A percentile compares a stretch with the other conserved stretches of the same genome.
Evolutionary conservation across 768 basidiomycete genomes (phyloP).

Genomic region (Brasilioporus rufonigricans): DNA sequence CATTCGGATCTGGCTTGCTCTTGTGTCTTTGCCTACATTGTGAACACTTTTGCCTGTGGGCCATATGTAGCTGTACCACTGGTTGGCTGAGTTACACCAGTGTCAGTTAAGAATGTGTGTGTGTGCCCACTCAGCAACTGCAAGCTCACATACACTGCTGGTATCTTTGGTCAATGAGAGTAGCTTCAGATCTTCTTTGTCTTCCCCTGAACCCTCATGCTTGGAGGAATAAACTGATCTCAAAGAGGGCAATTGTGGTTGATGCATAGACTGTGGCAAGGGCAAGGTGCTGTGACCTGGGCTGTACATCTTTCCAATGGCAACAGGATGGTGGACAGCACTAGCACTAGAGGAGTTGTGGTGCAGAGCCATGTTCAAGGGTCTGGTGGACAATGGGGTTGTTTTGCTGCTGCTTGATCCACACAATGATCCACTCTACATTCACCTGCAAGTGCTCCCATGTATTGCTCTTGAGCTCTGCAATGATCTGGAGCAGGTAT

Average conservation of each 20-base stretch:
- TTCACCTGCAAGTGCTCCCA: slow-evolving; percentile 83
- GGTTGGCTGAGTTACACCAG: slow-evolving; percentile 74
- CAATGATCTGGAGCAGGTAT: slow-evolving; percentile 79
- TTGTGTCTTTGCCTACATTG: slow-evolving; percentile 25
- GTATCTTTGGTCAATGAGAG: slow-evolving; percentile 47
- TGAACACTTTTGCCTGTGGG: slow-evolving; percentile 34
- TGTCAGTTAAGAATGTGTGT: slow-evolving; percentile 69
- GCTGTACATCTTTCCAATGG: slow-evolving; percentile 8
- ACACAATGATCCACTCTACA: slow-evolving; percentile 75
- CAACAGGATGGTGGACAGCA: slow-evolving; percentile 1
- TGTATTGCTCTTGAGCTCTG: slow-evolving; percentile 81
- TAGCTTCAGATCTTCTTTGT: slow-evolving; percentile 43
- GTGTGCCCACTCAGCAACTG: slow-evolving; percentile 71
- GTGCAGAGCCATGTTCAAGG: slow-evolving; percentile 10
- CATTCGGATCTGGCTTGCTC: slow-evolving; percentile 27
- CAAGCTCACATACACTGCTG: slow-evolving; percentile 49
- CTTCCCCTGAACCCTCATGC: slow-evolving; percentile 38
- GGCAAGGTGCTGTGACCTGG: slow-evolving; percentile 25
- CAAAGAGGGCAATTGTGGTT: slow-evolving; percentile 32
- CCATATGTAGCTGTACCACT: slow-evolving; percentile 54
- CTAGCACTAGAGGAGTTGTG: slow-evolving; percentile 8
- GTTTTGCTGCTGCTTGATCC: slow-evolving; percentile 73
- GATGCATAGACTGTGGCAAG: slow-evolving; percentile 25
- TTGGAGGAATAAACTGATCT: slow-evolving; percentile 30
- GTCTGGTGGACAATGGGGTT: slow-evolving; percentile 15